Percentiles rank a stretch among this genome's conserved stretches.
Evolutionary conservation across 257 asterid genomes (phyloP).

Genomic region (Dorcoceras hygrometricum): DNA sequence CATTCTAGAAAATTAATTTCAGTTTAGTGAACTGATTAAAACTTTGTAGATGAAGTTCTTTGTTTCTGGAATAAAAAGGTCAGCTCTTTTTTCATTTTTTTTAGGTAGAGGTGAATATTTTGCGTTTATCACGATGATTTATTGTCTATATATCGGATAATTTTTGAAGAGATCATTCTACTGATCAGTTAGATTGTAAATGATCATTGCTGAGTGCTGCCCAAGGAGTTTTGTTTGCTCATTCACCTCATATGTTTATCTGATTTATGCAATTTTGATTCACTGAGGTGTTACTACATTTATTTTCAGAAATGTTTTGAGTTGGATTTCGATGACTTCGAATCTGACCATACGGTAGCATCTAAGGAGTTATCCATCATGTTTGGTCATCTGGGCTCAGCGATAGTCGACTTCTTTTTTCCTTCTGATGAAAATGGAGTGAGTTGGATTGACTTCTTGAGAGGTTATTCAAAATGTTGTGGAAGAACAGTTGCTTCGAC

Average conservation of each 20-base stretch:
- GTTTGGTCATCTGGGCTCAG: slow-evolving; percentile 56
- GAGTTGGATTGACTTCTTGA: slow-evolving; percentile 74
- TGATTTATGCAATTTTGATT: slow-evolving; percentile 18
- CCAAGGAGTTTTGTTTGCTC: not conserved
- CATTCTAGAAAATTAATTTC: not conserved
- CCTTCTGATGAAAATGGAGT: slow-evolving; percentile 42
- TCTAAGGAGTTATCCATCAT: slow-evolving; percentile 47
- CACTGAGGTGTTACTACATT: slow-evolving; percentile 9
- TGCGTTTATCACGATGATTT: not conserved
- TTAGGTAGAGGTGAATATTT: not conserved
- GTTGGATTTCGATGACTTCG: slow-evolving; percentile 38
- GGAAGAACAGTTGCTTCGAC: slow-evolving; percentile 62
- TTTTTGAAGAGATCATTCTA: not conserved
- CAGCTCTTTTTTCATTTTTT: not conserved
- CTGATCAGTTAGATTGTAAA: not conserved
- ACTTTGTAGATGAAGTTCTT: not conserved
- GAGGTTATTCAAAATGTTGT: slow-evolving; percentile 72
- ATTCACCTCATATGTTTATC: slow-evolving; percentile 1
- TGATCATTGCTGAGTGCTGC: no score
- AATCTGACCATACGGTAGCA: slow-evolving; percentile 32
- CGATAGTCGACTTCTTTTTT: slow-evolving; percentile 70
- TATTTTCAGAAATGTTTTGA: slow-evolving; percentile 73
- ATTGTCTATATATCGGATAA: not conserved
- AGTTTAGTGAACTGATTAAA: not conserved
- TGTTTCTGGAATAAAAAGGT: not conserved